phyloP scores from a whole-genome alignment of 129 eudicot species.

The Rutidosis leptorrhynchoides region DNA sequence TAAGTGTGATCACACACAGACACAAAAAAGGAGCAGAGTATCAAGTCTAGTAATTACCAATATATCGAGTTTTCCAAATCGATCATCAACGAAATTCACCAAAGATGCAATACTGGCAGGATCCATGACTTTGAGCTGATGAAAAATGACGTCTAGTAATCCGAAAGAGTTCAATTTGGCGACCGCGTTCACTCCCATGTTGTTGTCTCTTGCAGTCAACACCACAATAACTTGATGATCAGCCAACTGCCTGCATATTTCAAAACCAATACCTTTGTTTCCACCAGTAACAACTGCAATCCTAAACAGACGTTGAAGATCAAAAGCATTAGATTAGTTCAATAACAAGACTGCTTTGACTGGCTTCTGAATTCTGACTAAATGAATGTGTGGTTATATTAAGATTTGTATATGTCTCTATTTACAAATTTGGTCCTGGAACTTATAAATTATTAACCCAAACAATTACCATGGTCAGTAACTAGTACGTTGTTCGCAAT shows the following conservation, averaged over 20 bases:
- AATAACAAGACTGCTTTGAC: neutral
- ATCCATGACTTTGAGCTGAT: constrained; percentile 42
- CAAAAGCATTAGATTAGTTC: neutral
- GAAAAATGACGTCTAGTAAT: constrained; percentile 31
- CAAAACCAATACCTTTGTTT: constrained; percentile 48
- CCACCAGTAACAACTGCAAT: constrained; percentile 45
- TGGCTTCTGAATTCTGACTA: too few species aligned
- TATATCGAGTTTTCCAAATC: constrained; percentile 37
- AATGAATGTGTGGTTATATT: neutral
- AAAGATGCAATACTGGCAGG: constrained; percentile 31
- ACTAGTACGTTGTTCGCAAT: neutral
- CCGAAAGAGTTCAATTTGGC: constrained; percentile 28
- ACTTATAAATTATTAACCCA: neutral
- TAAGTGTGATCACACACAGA: too few species aligned
- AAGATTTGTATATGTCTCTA: neutral
- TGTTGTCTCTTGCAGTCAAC: constrained; percentile 40
- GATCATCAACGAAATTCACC: constrained; percentile 21
- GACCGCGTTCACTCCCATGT: constrained; percentile 34
- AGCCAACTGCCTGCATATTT: constrained; percentile 41
- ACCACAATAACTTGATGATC: constrained; percentile 25
- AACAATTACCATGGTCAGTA: neutral
- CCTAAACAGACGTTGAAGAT: constrained; percentile 22
- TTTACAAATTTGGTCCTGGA: neutral
- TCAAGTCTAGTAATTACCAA: constrained; percentile 27
- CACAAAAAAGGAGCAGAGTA: neutral